Percentiles rank a stretch among this genome's conserved stretches.
phyloP scores from a whole-genome alignment of 768 basidiomycete species.

The Strobilomyces dryophilus region DNA sequence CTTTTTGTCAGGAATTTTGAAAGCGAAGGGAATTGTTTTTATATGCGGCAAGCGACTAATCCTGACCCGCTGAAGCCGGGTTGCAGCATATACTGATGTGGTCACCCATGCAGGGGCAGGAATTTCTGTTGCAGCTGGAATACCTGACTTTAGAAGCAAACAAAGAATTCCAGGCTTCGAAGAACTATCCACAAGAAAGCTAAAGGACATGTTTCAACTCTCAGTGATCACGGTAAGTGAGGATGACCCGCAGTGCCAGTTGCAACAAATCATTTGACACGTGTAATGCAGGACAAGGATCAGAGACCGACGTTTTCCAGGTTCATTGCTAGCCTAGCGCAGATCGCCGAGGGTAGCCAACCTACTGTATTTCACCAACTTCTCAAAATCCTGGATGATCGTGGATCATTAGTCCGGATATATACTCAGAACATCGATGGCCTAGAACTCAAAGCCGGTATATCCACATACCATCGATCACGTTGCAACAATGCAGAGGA shows the following conservation, averaged over 20 bases:
- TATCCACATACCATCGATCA: constrained; percentile 6
- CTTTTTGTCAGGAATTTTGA: not conserved
- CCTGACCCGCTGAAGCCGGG: not conserved
- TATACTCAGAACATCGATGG: constrained; percentile 16
- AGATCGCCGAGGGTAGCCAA: not conserved
- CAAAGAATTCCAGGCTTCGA: not conserved
- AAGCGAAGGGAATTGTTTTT: constrained; percentile 3
- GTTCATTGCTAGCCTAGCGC: not conserved
- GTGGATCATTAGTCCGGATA: not conserved
- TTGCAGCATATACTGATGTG: not conserved
- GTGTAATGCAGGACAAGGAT: not conserved
- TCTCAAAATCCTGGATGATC: constrained; percentile 7
- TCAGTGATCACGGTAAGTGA: constrained; percentile 4
- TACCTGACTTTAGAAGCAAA: constrained; percentile 13
- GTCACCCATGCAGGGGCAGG: not conserved
- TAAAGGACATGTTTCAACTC: constrained; percentile 12
- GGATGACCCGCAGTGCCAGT: no score
- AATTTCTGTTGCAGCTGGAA: constrained; percentile 9
- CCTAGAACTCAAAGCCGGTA: constrained; percentile 6
- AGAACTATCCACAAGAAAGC: not conserved
- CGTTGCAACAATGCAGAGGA: not conserved
- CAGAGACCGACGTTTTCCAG: not conserved
- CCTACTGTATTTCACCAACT: constrained; percentile 10
- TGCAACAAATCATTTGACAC: not conserved
- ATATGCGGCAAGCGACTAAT: constrained; percentile 7